A percentile compares a stretch with the other conserved stretches of the same genome.
These are phyloP conservation scores for Solanum tarapatanum DNA, from an alignment of 257 asterid species.

Conservation along the genomic window DNA sequence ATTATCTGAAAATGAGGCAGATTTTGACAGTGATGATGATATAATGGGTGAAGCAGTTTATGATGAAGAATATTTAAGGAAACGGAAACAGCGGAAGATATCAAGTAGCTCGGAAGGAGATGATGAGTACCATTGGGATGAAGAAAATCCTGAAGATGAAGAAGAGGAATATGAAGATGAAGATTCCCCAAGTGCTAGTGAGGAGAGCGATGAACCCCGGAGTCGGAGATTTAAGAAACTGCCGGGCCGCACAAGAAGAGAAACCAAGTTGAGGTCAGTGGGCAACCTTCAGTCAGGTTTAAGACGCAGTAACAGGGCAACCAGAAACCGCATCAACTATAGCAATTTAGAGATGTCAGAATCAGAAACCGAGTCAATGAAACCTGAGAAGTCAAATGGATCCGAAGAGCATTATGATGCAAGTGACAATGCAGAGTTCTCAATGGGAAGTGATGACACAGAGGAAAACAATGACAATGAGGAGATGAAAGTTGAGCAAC, in stretches of 20 bases:
- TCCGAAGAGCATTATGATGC: conserved; percentile 20
- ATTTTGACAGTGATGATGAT: conserved; percentile 78
- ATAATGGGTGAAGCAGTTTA: conserved; percentile 92
- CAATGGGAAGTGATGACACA: conserved; percentile 42
- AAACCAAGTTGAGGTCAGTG: conserved; percentile 52
- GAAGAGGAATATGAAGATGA: conserved; percentile 69
- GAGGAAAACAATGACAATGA: conserved; percentile 29
- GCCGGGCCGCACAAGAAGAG: conserved; percentile 63
- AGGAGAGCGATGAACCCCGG: conserved; percentile 46
- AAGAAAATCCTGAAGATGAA: conserved; percentile 70
- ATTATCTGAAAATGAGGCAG: conserved; percentile 66
- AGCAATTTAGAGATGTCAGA: conserved; percentile 70
- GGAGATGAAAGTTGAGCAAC: conserved; percentile 24
- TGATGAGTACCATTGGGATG: conserved; percentile 73
- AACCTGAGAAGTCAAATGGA: conserved; percentile 39
- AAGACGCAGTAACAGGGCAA: conserved; percentile 85
- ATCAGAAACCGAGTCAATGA: conserved; percentile 48
- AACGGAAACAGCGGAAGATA: conserved; percentile 44
- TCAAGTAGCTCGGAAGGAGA: conserved; percentile 94
- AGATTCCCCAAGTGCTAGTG: conserved; percentile 47
- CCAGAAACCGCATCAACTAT: conserved; percentile 64
- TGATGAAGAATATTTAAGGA: conserved; percentile 74
- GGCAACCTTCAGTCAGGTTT: conserved; percentile 56
- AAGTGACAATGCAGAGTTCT: conserved; percentile 38
- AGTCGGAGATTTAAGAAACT: conserved; percentile 28